Evolutionary conservation across 306 rosid genomes (phyloP).

Genomic region (Alnus rubra): DNA sequence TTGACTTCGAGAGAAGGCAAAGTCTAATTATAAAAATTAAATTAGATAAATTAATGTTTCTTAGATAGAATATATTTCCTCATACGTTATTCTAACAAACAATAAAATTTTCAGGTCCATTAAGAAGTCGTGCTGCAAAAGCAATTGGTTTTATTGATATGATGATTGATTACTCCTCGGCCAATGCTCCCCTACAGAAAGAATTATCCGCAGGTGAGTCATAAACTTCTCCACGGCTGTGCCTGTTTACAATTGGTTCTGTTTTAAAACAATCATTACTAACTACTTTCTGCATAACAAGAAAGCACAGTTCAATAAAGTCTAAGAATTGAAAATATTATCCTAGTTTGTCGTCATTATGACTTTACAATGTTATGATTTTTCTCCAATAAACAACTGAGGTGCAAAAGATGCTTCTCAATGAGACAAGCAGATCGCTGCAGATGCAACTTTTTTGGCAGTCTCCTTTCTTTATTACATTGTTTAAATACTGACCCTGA

Average conservation of each 20-base stretch:
- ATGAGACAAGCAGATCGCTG: no score
- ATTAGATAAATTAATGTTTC: not conserved
- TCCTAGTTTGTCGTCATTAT: not conserved
- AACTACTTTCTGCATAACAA: not conserved
- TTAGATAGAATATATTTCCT: not conserved
- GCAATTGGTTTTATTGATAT: slow-evolving; percentile 90
- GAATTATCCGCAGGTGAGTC: slow-evolving; percentile 75
- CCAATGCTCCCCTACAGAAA: slow-evolving; percentile 86
- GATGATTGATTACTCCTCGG: slow-evolving; percentile 86
- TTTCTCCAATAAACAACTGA: not conserved
- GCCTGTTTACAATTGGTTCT: not conserved
- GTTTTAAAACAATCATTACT: not conserved
- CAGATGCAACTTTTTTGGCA: not conserved
- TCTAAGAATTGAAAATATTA: not conserved
- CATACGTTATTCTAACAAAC: not conserved
- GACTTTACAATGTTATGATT: not conserved
- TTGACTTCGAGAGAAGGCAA: not conserved
- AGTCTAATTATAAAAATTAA: not conserved
- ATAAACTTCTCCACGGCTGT: not conserved
- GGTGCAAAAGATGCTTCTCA: no score
- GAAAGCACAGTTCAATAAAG: not conserved
- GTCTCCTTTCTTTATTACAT: not conserved
- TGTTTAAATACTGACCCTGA: not conserved
- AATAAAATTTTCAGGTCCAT: slow-evolving; percentile 57
- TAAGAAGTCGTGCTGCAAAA: slow-evolving; percentile 94